These are phyloP conservation scores for Mikania micrantha DNA, from an alignment of 129 eudicot species.

Conservation along the genomic window DNA sequence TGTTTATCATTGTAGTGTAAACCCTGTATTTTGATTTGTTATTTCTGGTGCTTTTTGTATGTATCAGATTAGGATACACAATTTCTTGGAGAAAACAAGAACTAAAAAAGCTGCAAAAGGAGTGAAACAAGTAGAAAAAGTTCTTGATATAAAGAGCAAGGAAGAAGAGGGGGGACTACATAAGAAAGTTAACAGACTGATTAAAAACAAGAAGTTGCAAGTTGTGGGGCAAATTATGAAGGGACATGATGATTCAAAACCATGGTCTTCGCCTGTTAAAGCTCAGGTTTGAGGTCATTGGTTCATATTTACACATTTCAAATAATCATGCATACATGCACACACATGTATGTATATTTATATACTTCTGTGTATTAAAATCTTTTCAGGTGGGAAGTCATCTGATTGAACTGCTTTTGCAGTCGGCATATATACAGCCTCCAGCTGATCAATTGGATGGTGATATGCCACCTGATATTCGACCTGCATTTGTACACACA, in stretches of 20 bases:
- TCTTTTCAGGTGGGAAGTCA: slow-evolving; percentile 80
- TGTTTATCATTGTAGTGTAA: background rate
- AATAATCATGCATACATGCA: background rate
- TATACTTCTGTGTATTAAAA: background rate
- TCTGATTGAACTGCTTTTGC: slow-evolving; percentile 68
- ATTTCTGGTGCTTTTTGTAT: background rate
- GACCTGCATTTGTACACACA: slow-evolving; percentile 87
- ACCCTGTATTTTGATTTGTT: background rate
- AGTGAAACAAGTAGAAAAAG: slow-evolving; percentile 32
- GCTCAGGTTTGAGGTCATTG: slow-evolving; percentile 68
- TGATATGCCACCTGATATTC: slow-evolving; percentile 67
- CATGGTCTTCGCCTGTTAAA: slow-evolving; percentile 73
- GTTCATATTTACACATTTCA: slow-evolving; percentile 18
- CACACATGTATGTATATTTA: background rate
- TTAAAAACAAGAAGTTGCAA: slow-evolving; percentile 71
- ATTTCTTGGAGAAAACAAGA: slow-evolving; percentile 63
- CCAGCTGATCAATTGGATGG: slow-evolving; percentile 65
- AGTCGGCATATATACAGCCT: slow-evolving; percentile 76
- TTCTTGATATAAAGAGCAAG: slow-evolving; percentile 10
- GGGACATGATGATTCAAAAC: slow-evolving; percentile 46
- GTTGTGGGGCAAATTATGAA: slow-evolving; percentile 53
- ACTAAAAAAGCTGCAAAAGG: slow-evolving; percentile 40
- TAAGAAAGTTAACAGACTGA: slow-evolving; percentile 50
- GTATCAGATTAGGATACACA: slow-evolving; percentile 66
- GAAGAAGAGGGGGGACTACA: slow-evolving; percentile 46